Base-by-base conservation (phyloP, 129 eudicot species). In the Chrysanthemum lavandulifolium region DNA sequence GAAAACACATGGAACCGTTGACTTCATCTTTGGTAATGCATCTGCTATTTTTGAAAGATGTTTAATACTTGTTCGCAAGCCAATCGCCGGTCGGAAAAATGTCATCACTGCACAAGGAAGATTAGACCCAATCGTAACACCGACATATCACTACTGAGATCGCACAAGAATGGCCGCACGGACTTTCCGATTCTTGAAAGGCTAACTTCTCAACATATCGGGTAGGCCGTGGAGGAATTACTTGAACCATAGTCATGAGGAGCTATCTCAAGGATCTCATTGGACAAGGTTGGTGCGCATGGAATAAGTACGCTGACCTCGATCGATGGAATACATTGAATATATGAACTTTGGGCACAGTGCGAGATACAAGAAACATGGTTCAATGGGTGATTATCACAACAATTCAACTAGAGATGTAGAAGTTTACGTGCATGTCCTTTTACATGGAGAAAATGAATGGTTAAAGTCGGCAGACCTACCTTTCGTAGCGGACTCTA, bases 181-280 rank as follows among this genome's bases (percentile, higher is more conserved):
- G 88, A 88, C 2, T 84, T 91, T 66, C 19, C 78, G 0, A 5
- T 18, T 33, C 66, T 0, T 87, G 84, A 64, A 69, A 87, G 76
- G 76, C 63, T 15, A 74, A 74, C 13, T 80, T 85, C 65, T 54
- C 79, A 1, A 88, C 96, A 1, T 91, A 63, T 57, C 69, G 79
- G 97, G 97, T 11, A 83, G 98, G 80, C 98, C 98, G 12, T 92
- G 98, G 98, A 78, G 89, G 84, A 86, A 86, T 13, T 86, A 73
- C 49, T 89, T 96, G 96, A 70, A 83, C 91, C 3, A 68, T 86
- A 21, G 80, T 86, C 2, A 82, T 83, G 91, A 73, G 82, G 57
- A 84, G 89, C 57, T 89, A 86, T 66, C 62, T 92, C 23, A 96
- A 89, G 18, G 87, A 80, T 54, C 69, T 89, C 57, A 83, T 92